Conservation (phyloP, 345 rosid species). For the Noccaea caerulescens region DNA sequence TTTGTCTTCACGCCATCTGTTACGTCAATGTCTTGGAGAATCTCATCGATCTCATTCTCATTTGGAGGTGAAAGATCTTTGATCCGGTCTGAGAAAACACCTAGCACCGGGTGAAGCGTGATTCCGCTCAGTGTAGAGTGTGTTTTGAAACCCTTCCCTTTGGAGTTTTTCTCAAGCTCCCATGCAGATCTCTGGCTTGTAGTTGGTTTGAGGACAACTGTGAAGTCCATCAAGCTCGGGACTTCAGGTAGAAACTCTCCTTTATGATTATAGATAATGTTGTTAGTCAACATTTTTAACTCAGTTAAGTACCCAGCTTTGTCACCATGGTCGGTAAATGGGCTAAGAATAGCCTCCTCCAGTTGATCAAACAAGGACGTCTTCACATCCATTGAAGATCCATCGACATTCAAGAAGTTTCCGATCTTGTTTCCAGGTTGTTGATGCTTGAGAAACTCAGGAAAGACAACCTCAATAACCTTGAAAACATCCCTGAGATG, state of each 20-base stretch:
- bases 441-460: background rate
- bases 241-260: slow-evolving; percentile 65
- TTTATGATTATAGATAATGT: slow-evolving; percentile 64
- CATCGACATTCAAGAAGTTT: background rate
- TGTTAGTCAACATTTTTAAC: slow-evolving; percentile 66
- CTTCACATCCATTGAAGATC: slow-evolving; percentile 41
- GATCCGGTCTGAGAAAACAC: background rate
- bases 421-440: background rate
- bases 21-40: slow-evolving; percentile 49
- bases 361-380: slow-evolving; percentile 54
- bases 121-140: slow-evolving; percentile 14
- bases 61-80: background rate
- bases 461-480: slow-evolving; percentile 63
- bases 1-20: slow-evolving; percentile 63
- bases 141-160: slow-evolving; percentile 47
- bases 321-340: slow-evolving; percentile 51
- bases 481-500: slow-evolving; percentile 71
- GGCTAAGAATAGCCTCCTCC: slow-evolving; percentile 61
- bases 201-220: slow-evolving; percentile 57
- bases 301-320: slow-evolving; percentile 59
- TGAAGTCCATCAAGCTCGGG: slow-evolving; percentile 69
- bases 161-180: slow-evolving; percentile 46
- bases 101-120: slow-evolving; percentile 60
- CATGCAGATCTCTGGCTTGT: slow-evolving; percentile 49
- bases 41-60: slow-evolving; percentile 56